These are phyloP conservation scores for Phialocephala subalpina DNA, from an alignment of 2,329 filamentous ascomycete genomes.

Conservation along the genomic window DNA sequence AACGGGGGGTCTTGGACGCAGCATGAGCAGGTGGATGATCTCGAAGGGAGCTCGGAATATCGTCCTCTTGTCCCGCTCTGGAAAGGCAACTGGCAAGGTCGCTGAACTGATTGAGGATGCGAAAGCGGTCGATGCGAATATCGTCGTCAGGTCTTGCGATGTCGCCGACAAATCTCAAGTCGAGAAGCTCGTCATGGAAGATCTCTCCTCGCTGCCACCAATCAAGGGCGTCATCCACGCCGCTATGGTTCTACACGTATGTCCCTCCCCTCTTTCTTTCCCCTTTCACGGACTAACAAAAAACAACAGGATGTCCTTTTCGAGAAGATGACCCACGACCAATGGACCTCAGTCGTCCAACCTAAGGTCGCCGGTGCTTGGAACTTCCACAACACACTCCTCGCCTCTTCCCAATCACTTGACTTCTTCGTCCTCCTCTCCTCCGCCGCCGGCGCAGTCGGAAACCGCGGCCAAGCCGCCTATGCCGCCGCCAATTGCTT, in stretches of 20 bases:
- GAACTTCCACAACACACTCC: constrained; percentile 37
- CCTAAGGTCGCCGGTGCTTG: constrained; percentile 46
- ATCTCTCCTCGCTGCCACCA: constrained; percentile 26
- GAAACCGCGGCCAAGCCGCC: constrained; percentile 42
- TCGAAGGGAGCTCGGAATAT: constrained; percentile 39
- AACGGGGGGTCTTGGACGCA: constrained; percentile 40
- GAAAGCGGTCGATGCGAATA: constrained; percentile 20
- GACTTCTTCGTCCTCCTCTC: constrained; percentile 45
- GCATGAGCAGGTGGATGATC: constrained; percentile 35
- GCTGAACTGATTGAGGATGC: constrained; percentile 22
- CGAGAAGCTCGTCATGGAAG: constrained; percentile 25
- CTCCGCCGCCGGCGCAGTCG: constrained; percentile 33
- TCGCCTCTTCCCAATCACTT: constrained; percentile 27
- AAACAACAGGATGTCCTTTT: constrained; percentile 33
- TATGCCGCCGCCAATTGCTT: constrained; percentile 46
- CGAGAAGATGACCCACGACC: constrained; percentile 41
- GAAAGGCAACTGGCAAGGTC: constrained; percentile 22
- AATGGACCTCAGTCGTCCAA: constrained; percentile 44
- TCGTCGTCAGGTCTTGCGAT: constrained; percentile 34
- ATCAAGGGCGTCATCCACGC: constrained; percentile 38
- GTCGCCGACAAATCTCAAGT: constrained; percentile 28
- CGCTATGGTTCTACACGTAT: constrained; percentile 40
- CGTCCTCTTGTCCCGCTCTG: constrained; percentile 36
- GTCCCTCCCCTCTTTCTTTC: not conserved
- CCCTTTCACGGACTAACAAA: not conserved